These are phyloP conservation scores for Trichophyton schoenleinii DNA, from an alignment of 2,329 filamentous ascomycete species.

Conservation along the genomic window DNA sequence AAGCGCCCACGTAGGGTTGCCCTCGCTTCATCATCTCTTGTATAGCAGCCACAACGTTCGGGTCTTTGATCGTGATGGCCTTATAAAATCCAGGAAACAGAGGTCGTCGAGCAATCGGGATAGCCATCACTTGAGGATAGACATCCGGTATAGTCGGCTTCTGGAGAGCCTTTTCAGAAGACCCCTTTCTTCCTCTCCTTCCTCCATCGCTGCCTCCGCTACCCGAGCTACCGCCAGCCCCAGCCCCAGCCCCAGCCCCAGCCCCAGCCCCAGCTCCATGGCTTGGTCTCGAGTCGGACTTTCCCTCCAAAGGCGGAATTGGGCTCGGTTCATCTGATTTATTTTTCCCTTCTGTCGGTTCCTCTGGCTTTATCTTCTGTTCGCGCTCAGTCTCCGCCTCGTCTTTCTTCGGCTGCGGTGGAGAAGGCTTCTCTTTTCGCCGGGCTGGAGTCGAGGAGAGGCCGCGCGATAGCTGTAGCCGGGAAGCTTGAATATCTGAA, in stretches of 20 bases:
- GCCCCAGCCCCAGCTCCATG: conserved; percentile 24
- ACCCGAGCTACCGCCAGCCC: conserved; percentile 35
- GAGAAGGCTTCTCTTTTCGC: conserved; percentile 44
- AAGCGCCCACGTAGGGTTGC: conserved; percentile 93
- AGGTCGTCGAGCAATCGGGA: conserved; percentile 85
- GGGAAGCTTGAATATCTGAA: conserved; percentile 8
- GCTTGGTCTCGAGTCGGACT: conserved; percentile 38
- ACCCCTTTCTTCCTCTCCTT: conserved; percentile 49
- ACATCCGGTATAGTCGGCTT: conserved; percentile 88
- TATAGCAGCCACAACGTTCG: conserved; percentile 80
- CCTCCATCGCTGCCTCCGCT: conserved; percentile 27
- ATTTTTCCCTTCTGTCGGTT: conserved; percentile 29
- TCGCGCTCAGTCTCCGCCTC: conserved; percentile 28
- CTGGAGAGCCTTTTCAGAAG: conserved; percentile 61
- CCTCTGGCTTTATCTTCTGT: conserved; percentile 23
- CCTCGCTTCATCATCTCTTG: conserved; percentile 94
- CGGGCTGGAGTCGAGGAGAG: conserved; percentile 37
- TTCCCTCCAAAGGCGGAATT: conserved; percentile 22
- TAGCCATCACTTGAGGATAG: conserved; percentile 94
- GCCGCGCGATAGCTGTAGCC: conserved; percentile 23
- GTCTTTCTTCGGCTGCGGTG: conserved; percentile 32
- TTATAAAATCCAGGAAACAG: conserved; percentile 98
- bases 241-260: conserved; percentile 29
- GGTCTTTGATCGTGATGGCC: conserved; percentile 89
- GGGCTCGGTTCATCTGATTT: conserved; percentile 37